phyloP scores from a whole-genome alignment of 345 rosid species.

The Excoecaria cochinchinensis region DNA sequence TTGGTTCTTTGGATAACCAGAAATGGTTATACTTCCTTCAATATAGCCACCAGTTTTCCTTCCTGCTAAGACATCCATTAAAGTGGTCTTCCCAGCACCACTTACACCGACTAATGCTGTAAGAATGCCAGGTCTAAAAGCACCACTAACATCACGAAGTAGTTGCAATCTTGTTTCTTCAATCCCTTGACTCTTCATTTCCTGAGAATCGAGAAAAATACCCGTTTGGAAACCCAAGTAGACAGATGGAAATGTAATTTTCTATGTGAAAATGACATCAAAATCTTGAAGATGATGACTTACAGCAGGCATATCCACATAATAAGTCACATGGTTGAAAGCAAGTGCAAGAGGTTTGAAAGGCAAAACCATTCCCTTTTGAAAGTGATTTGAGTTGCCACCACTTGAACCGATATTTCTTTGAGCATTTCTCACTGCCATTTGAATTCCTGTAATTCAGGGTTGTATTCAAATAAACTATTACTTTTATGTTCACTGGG shows the following conservation, averaged over 20 bases:
- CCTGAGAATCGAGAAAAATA: slow-evolving; percentile 34
- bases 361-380: slow-evolving; percentile 67
- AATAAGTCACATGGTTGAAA: slow-evolving; percentile 64
- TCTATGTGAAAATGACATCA: background rate
- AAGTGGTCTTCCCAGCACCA: slow-evolving; percentile 88
- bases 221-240: background rate
- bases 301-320: slow-evolving; percentile 80
- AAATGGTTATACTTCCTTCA: slow-evolving; percentile 66
- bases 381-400: slow-evolving; percentile 15
- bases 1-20: slow-evolving; percentile 76
- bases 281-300: slow-evolving; percentile 14
- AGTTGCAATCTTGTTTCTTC: slow-evolving; percentile 59
- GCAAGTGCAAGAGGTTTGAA: slow-evolving; percentile 73
- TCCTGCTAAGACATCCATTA: slow-evolving; percentile 75
- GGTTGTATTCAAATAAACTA: too few species aligned
- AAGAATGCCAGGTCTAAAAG: slow-evolving; percentile 75
- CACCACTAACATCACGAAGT: slow-evolving; percentile 63
- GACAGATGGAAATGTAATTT: background rate
- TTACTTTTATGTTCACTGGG: background rate
- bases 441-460: slow-evolving; percentile 12
- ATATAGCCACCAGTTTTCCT: slow-evolving; percentile 72
- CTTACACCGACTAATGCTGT: slow-evolving; percentile 80
- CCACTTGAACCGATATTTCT: background rate
- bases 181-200: slow-evolving; percentile 66
- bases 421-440: slow-evolving; percentile 27